Base-by-base conservation (phyloP, 441 rosid species). In the Eugenia klotzschiana region DNA sequence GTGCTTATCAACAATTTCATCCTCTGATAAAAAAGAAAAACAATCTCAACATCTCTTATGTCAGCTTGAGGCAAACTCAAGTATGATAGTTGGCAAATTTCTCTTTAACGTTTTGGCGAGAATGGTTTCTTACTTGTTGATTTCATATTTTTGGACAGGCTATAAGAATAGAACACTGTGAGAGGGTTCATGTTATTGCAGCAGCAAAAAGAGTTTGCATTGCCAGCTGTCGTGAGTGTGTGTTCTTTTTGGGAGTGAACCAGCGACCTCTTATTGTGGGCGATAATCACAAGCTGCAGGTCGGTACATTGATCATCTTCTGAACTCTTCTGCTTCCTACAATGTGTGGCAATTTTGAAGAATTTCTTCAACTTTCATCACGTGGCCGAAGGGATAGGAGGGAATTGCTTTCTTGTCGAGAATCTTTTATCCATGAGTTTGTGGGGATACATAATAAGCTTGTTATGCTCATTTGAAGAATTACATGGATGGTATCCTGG, bases 271-370 rank as follows among this genome's bases (percentile, higher is more conserved):
- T 97, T 51, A 92, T 97, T 85, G 94, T 96, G 84, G 99, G 99
- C 50, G 99, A 97, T 89, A 97, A 97, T 89, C 99, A 96, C 89
- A 97, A 94, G 89, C 87, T 97, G 80, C 99, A 97, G 96, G 99
- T 95, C 74, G 85, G 90, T 87, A 80, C 51, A 77, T 26, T 27
- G 56, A n/a, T 51, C 22, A 64, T 64, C 25, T 64, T 64, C 77
- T 64, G 77, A 33, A 18, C 77, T 64, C 14, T 64, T 33, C 33
- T 64, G 46, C 14, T 64, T 64, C 46, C 25, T 64, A 64, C 4
- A 14, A 33, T 64, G 46, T 37, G 46, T 5, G 46, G 77, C 77
- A 64, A 43, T 33, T 64, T 64, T 64, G 74, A 40, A 20, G 46
- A 64, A 33, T 64, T 64, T 64, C 77, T 64, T 22, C 0, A 0